Conservation (phyloP, 257 asterid genomes). For the Schizonepeta tenuifolia region DNA sequence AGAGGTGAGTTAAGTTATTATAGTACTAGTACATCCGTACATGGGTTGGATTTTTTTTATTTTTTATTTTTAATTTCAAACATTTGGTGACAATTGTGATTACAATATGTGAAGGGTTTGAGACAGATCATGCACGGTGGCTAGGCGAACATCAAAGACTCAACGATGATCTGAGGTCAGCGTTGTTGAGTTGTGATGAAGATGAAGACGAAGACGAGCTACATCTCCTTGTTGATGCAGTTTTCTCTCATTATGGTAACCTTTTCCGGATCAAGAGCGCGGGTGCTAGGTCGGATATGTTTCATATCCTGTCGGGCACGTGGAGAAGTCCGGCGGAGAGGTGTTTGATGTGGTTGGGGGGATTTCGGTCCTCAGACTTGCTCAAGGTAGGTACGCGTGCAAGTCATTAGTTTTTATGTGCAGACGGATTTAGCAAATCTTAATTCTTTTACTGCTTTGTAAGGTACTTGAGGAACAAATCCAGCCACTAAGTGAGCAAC, state of each 20-base stretch:
- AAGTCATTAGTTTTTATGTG: no score
- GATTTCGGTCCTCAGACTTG: conserved; percentile 84
- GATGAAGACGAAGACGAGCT: conserved; percentile 47
- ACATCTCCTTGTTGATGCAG: conserved; percentile 34
- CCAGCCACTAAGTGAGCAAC: conserved; percentile 73
- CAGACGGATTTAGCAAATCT: no score
- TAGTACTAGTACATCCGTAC: no score
- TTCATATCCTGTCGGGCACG: conserved; percentile 84
- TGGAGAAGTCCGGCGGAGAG: conserved; percentile 88
- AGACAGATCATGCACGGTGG: conserved; percentile 45
- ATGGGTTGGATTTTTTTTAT: not conserved
- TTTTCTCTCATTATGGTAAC: conserved; percentile 55
- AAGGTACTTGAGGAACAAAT: conserved; percentile 65
- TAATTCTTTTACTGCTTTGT: no score
- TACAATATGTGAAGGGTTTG: conserved; percentile 25
- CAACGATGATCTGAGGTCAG: conserved; percentile 55
- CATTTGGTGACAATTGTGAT: not conserved
- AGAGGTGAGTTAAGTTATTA: conserved; percentile 43
- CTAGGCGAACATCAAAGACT: conserved; percentile 41
- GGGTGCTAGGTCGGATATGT: conserved; percentile 40
- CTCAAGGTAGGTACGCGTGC: conserved; percentile 66
- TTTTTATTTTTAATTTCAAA: not conserved
- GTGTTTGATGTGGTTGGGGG: conserved; percentile 95
- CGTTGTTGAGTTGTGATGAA: conserved; percentile 54
- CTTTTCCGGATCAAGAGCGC: conserved; percentile 51